A percentile compares a stretch with the other conserved stretches of the same genome.
Evolutionary conservation across 2,329 filamentous ascomycete genomes (phyloP).

Genomic region (Fusarium armeniacum): DNA sequence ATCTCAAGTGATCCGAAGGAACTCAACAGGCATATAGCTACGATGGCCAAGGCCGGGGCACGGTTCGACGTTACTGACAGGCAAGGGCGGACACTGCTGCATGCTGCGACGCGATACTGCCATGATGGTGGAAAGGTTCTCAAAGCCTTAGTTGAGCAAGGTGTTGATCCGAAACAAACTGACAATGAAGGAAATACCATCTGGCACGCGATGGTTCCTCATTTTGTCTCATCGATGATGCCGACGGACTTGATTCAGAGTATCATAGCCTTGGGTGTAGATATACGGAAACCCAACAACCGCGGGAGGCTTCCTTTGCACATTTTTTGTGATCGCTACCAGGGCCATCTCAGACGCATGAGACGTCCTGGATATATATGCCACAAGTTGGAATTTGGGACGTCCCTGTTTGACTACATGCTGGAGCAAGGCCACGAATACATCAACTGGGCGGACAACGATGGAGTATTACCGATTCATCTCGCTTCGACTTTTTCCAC

Average conservation of each 20-base stretch:
- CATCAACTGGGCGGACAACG: constrained; percentile 9
- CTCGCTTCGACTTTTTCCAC: constrained; percentile 43
- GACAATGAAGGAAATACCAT: background rate
- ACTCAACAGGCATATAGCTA: background rate
- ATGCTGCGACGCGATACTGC: background rate
- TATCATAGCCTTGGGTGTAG: background rate
- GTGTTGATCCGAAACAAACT: background rate
- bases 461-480: constrained; percentile 46
- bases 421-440: background rate
- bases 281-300: background rate
- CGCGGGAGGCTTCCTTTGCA: background rate
- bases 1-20: fast-evolving
- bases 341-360: background rate
- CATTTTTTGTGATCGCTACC: background rate
- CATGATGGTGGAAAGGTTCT: background rate
- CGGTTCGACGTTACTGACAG: background rate
- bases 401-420: background rate
- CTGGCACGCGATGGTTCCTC: background rate
- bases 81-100: background rate
- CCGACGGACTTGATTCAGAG: background rate
- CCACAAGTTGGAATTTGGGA: no score
- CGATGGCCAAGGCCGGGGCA: background rate
- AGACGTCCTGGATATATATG: background rate
- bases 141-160: background rate
- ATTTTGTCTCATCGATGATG: background rate